Conservation (phyloP, 2,329 filamentous ascomycete genomes). For the Cladophialophora immunda region DNA sequence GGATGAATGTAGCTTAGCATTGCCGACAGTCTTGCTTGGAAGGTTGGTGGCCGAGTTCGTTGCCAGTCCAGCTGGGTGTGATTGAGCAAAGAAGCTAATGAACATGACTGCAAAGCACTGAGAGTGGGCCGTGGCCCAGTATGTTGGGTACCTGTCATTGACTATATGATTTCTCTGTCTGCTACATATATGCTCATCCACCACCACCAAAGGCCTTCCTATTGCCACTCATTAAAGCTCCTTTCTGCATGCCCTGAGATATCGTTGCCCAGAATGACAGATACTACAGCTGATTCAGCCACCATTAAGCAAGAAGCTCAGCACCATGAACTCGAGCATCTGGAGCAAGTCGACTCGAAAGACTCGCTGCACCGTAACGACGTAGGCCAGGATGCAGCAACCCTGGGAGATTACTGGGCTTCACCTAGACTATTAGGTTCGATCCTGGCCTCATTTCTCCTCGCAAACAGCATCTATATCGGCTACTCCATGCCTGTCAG, state of each 20-base stretch:
- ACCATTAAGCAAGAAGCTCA: too few species aligned
- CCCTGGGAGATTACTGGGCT: slow-evolving; percentile 23
- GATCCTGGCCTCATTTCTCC: slow-evolving; percentile 25
- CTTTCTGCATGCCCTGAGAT: too few species aligned
- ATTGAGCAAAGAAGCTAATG: neutral
- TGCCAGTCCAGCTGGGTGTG: neutral
- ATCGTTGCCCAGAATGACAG: too few species aligned
- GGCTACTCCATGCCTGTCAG: slow-evolving; percentile 27
- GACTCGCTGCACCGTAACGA: slow-evolving; percentile 28
- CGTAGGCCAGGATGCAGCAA: slow-evolving; percentile 19
- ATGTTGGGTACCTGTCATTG: neutral
- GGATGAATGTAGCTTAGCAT: too few species aligned
- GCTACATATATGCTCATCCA: slow-evolving; percentile 3
- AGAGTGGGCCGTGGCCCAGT: neutral
- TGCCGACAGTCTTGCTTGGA: slow-evolving; percentile 2
- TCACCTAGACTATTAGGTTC: slow-evolving; percentile 26
- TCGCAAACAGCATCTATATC: slow-evolving; percentile 31
- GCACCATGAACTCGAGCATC: neutral
- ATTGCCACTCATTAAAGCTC: neutral
- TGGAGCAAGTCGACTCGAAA: slow-evolving; percentile 26
- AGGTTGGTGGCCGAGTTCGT: neutral
- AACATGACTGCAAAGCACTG: neutral
- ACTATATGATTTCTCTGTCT: slow-evolving; percentile 2
- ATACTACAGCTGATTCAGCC: too few species aligned
- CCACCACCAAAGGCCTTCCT: neutral